A percentile compares a stretch with the other conserved stretches of the same genome.
Conservation (phyloP, 495 filamentous ascomycete species). For the Rusavskia elegans region DNA sequence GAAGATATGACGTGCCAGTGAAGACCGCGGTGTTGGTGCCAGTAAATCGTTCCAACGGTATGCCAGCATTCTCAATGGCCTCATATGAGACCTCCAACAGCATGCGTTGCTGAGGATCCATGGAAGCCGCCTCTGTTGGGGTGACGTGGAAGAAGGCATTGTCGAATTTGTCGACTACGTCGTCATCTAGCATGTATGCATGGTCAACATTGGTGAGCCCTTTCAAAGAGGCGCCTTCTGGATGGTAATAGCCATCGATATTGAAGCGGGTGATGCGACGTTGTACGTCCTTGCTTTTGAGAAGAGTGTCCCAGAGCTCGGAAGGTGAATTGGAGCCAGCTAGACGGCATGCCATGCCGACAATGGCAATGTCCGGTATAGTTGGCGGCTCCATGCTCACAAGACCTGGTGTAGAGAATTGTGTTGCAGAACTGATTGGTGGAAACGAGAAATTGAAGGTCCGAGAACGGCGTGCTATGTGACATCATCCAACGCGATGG, state of each 20-base stretch:
- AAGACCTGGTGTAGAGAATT: no score
- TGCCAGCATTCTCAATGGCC: constrained; percentile 31
- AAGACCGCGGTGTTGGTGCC: constrained; percentile 32
- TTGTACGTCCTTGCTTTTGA: background rate
- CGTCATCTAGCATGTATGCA: constrained; percentile 31
- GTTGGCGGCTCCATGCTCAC: no score
- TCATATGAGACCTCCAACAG: constrained; percentile 30
- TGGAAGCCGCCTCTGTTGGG: constrained; percentile 23
- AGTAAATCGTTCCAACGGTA: constrained; percentile 23
- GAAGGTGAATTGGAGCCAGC: constrained; percentile 31
- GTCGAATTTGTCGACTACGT: constrained; percentile 36
- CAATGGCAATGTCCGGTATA: constrained; percentile 27
- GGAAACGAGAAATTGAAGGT: no score
- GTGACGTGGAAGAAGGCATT: constrained; percentile 34
- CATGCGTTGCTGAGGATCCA: constrained; percentile 35
- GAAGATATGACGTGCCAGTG: constrained; percentile 4
- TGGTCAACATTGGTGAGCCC: constrained; percentile 6
- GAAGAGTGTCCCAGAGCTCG: constrained; percentile 28
- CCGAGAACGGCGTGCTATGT: no score
- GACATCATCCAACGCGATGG: no score
- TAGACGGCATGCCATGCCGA: constrained; percentile 34
- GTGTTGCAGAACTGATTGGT: no score
- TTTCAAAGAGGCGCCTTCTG: constrained; percentile 2
- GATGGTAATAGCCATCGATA: constrained; percentile 25
- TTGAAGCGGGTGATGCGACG: constrained; percentile 22